A percentile compares a stretch with the other conserved stretches of the same genome.
phyloP scores from a whole-genome alignment of 2,329 filamentous ascomycete species.

The Juglanconis sp. region DNA sequence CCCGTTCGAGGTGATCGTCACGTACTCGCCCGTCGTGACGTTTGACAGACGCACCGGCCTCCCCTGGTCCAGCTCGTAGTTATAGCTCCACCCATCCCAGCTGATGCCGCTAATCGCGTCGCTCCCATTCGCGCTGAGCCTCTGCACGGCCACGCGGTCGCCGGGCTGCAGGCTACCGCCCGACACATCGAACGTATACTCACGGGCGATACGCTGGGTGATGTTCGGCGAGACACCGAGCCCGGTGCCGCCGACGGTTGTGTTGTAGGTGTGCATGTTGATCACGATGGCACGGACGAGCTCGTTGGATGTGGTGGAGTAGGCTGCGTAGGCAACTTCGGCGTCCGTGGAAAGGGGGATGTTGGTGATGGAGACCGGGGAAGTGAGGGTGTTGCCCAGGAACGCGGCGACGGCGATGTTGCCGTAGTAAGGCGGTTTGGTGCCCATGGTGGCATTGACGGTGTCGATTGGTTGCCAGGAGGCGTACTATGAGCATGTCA shows the following conservation, averaged over 20 bases:
- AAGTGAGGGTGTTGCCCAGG: conserved; percentile 39
- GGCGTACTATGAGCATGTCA: conserved; percentile 40
- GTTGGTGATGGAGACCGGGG: conserved; percentile 43
- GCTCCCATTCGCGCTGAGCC: conserved; percentile 59
- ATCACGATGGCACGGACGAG: conserved; percentile 51
- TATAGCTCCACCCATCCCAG: conserved; percentile 60
- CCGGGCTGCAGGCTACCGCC: conserved; percentile 25
- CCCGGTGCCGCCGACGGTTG: conserved; percentile 42
- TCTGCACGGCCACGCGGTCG: conserved; percentile 35
- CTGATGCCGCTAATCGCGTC: conserved; percentile 61
- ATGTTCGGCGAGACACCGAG: conserved; percentile 23
- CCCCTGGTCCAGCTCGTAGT: conserved; percentile 55
- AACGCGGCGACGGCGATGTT: conserved; percentile 57
- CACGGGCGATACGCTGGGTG: conserved; percentile 28
- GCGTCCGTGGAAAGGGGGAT: conserved; percentile 37
- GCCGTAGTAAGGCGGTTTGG: conserved; percentile 63
- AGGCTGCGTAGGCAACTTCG: conserved; percentile 56
- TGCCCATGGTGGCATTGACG: conserved; percentile 46
- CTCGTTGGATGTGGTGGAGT: conserved; percentile 32
- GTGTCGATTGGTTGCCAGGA: conserved; percentile 59
- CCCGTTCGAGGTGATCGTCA: conserved; percentile 23
- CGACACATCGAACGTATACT: conserved; percentile 41
- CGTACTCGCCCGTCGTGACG: conserved; percentile 45
- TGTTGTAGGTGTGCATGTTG: conserved; percentile 60
- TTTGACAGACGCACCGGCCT: conserved; percentile 52